Percentiles rank a stretch among this genome's conserved stretches.
Evolutionary conservation across 352 stramenopile species (phyloP).

Genomic region (Pythium dissimile): DNA sequence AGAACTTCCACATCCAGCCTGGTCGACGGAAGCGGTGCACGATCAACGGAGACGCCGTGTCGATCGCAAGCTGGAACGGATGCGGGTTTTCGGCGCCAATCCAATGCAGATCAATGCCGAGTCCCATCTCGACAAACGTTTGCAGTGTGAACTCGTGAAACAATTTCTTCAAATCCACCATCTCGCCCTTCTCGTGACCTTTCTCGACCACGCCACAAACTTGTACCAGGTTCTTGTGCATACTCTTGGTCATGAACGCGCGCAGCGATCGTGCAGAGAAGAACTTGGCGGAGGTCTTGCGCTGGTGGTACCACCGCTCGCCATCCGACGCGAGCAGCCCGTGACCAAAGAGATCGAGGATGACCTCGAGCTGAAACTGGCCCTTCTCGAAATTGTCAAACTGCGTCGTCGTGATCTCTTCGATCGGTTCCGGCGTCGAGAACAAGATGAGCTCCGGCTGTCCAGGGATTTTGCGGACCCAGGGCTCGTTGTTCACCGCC

Average conservation of each 20-base stretch:
- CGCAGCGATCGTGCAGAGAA: slow-evolving; percentile 29
- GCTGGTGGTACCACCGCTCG: slow-evolving; percentile 29
- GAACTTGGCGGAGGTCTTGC: slow-evolving; percentile 27
- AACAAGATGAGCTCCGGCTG: slow-evolving; percentile 18
- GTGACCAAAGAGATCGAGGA: slow-evolving; percentile 19
- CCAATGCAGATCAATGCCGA: slow-evolving; percentile 43
- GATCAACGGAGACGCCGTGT: slow-evolving; percentile 26
- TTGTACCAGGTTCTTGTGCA: slow-evolving; percentile 12
- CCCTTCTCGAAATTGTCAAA: slow-evolving; percentile 34
- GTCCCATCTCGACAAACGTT: slow-evolving; percentile 49
- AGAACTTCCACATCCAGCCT: slow-evolving; percentile 48
- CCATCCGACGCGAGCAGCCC: slow-evolving; percentile 26
- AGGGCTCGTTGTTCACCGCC: slow-evolving; percentile 14
- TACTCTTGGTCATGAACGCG: slow-evolving; percentile 15
- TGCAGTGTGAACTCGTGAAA: slow-evolving; percentile 54
- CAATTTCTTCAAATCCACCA: slow-evolving; percentile 23
- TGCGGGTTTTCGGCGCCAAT: slow-evolving; percentile 30
- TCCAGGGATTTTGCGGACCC: slow-evolving; percentile 16
- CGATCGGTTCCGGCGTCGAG: slow-evolving; percentile 15
- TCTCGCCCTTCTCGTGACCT: background rate
- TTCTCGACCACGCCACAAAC: slow-evolving; percentile 1
- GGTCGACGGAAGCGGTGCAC: slow-evolving; percentile 44
- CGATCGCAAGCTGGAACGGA: slow-evolving; percentile 49
- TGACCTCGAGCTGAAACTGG: slow-evolving; percentile 12
- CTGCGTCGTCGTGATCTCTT: slow-evolving; percentile 33